Conservation (phyloP, 1,284 basidiomycete genomes). For the Cystobasidium slooffiae region DNA sequence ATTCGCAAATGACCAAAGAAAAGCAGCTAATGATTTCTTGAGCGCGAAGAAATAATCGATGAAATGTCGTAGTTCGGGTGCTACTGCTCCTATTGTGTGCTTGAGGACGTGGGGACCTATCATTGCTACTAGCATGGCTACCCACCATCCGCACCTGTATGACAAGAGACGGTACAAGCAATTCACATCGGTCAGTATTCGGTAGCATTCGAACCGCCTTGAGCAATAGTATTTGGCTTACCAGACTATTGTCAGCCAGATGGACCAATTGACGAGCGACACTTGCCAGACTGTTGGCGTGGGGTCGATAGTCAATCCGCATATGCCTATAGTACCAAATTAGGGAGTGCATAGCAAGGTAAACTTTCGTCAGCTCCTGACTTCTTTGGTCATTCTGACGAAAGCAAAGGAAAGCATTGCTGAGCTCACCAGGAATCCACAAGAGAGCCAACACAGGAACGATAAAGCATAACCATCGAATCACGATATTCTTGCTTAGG, state of each 20-base stretch:
- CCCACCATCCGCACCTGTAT: constrained; percentile 80
- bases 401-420: neutral
- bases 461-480: constrained; percentile 77
- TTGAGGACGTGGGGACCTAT: constrained; percentile 54
- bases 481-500: constrained; percentile 62
- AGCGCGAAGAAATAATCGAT: constrained; percentile 75
- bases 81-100: constrained; percentile 70
- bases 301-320: constrained; percentile 68
- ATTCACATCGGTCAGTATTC: constrained; percentile 49
- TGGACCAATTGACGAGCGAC: constrained; percentile 77
- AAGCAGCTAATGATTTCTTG: constrained; percentile 64
- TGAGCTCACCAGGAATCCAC: constrained; percentile 66
- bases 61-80: constrained; percentile 44
- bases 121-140: constrained; percentile 63
- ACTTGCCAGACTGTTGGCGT: constrained; percentile 65
- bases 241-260: constrained; percentile 53
- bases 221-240: neutral
- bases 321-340: constrained; percentile 61
- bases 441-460: constrained; percentile 70
- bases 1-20: constrained; percentile 52
- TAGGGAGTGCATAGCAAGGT: neutral
- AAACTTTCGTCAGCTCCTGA: no score
- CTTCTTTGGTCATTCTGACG: no score
- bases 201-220: no score
- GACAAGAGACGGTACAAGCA: constrained; percentile 80